phyloP scores from a whole-genome alignment of 2,329 filamentous ascomycete species.

The Phyllosticta citriasiana region DNA sequence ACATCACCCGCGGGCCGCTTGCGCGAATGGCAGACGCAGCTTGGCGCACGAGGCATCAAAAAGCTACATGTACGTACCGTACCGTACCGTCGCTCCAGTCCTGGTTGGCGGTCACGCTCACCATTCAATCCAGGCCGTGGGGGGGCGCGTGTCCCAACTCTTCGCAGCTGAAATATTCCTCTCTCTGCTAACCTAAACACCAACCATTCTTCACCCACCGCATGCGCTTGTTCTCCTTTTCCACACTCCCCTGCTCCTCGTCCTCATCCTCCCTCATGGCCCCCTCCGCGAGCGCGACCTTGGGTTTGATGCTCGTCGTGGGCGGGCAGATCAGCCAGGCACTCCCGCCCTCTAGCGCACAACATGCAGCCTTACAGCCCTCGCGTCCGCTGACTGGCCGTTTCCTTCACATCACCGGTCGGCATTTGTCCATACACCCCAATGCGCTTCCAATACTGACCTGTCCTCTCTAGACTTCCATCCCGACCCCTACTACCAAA shows the following conservation, averaged over 20 bases:
- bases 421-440: constrained; percentile 16
- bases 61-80: neutral
- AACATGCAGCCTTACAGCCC: neutral
- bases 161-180: neutral
- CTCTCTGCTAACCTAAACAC: neutral
- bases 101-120: neutral
- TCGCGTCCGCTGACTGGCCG: constrained; percentile 39
- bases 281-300: neutral
- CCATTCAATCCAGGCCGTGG: neutral
- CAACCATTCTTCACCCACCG: neutral
- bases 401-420: constrained; percentile 86
- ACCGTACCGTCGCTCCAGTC: neutral
- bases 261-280: neutral
- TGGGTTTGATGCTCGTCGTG: neutral
- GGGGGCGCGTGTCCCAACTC: neutral
- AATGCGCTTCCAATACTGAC: constrained; percentile 3
- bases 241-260: neutral
- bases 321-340: neutral
- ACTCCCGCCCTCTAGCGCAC: neutral
- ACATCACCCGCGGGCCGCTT: neutral
- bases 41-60: neutral
- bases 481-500: constrained; percentile 78
- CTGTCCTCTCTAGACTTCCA: constrained; percentile 62
- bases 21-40: neutral
- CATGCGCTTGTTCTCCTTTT: neutral